A percentile compares a stretch with the other conserved stretches of the same genome.
Evolutionary conservation across 345 rosid genomes (phyloP).

Genomic region (Passiflora organensis): DNA sequence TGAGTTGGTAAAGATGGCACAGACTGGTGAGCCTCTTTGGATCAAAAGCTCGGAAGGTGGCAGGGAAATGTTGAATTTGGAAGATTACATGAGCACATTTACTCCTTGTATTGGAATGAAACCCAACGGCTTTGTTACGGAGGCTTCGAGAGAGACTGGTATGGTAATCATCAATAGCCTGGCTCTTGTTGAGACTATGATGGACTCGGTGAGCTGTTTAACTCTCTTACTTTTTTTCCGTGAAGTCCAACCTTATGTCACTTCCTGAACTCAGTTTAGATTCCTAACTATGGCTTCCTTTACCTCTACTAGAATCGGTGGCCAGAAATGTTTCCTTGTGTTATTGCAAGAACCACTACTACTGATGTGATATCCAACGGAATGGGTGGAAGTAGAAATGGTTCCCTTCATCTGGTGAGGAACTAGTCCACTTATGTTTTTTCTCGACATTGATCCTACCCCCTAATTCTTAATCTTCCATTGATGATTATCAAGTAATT

Average conservation of each 20-base stretch:
- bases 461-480: too few species aligned
- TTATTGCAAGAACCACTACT: conserved; percentile 75
- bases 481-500: too few species aligned
- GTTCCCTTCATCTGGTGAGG: conserved; percentile 83
- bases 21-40: conserved; percentile 80
- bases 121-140: conserved; percentile 64
- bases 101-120: conserved; percentile 63
- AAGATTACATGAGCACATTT: conserved; percentile 56
- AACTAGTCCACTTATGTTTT: too few species aligned
- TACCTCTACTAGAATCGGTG: conserved; percentile 57
- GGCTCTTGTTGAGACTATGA: conserved; percentile 85
- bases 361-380: conserved; percentile 74
- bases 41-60: conserved; percentile 53
- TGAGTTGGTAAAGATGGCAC: conserved; percentile 79
- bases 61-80: conserved; percentile 55
- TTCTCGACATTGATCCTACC: too few species aligned
- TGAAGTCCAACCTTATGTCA: too few species aligned
- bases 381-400: conserved; percentile 89
- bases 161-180: conserved; percentile 79
- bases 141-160: conserved; percentile 83
- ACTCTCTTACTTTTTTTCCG: neutral
- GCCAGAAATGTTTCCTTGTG: conserved; percentile 95
- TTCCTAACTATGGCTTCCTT: conserved; percentile 1
- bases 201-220: conserved; percentile 74
- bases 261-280: too few species aligned